Evolutionary conservation across 768 basidiomycete genomes (phyloP).

Genomic region (Macrolepiota fuliginosa): DNA sequence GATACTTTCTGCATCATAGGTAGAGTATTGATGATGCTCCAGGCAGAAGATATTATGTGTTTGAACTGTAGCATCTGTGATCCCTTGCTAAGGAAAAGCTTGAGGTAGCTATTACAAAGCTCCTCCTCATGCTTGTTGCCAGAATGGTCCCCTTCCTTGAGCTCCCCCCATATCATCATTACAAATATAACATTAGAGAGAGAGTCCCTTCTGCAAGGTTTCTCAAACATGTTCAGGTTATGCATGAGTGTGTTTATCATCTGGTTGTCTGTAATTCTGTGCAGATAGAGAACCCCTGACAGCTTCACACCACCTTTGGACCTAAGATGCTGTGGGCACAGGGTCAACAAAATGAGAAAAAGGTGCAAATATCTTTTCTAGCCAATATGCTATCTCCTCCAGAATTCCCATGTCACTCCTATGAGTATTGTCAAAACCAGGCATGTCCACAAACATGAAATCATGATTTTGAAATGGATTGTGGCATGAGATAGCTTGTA

Average conservation of each 20-base stretch:
- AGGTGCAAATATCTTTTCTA: constrained; percentile 6
- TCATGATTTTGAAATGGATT: not conserved
- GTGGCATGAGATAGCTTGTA: not conserved
- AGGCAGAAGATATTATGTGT: not conserved
- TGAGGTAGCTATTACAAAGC: not conserved
- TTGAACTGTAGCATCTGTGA: not conserved
- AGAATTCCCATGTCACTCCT: constrained; percentile 18
- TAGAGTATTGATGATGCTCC: not conserved
- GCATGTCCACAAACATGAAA: constrained; percentile 21
- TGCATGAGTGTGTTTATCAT: constrained; percentile 9
- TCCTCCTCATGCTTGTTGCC: not conserved
- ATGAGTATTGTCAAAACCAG: constrained; percentile 21
- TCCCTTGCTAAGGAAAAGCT: not conserved
- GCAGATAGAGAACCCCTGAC: constrained; percentile 21
- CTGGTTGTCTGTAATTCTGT: constrained; percentile 19
- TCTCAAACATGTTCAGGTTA: constrained; percentile 15
- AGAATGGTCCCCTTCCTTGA: not conserved
- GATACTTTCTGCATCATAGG: not conserved
- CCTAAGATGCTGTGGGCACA: not conserved
- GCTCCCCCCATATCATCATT: constrained; percentile 12
- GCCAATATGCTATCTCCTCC: constrained; percentile 18
- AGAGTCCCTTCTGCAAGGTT: constrained; percentile 15
- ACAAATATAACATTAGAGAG: not conserved
- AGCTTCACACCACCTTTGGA: constrained; percentile 13
- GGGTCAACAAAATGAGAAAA: not conserved